Base-by-base conservation (phyloP, 2,329 filamentous ascomycete genomes). In the Cercospora beticola region DNA sequence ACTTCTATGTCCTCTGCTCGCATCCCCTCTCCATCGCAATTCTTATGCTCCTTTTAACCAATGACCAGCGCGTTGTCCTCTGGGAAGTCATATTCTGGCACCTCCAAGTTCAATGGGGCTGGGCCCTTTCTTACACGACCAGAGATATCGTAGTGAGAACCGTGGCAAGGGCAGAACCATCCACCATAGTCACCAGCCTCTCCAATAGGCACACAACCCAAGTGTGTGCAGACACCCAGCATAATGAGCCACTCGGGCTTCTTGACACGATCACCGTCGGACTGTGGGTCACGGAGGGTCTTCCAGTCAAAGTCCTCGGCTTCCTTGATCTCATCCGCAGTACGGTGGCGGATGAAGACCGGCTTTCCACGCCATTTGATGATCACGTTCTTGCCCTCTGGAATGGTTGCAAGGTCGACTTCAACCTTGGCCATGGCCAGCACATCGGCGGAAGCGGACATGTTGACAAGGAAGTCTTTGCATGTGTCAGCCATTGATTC, bases 281-380 rank as follows among this genome's bases (percentile, higher is more conserved):
- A 78, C 85, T 99, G 90, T 76, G 95, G 96, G 82, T 99, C 94
- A 84, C 95, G 90, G 78, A 99, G 88, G 74, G 87, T 82, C 78
- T 92, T 83, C 82, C 96, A 87, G 82, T 96, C 91, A 82, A 92
- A 88, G 80, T 90, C 88, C 85, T 97, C 93, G 82, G 95, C 95
- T 84, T 97, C 92, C 79, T 93, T 89, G 85, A 99, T 98, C 86
- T 99, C 95, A 79, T 87, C 86, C 78, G 89, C 84, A 77, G 95
- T 99, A 80, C 95, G 93, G 90, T 99, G 95, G 83, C 95, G 94
- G 89, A 99, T 93, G 87, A 99, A 99, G 82, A 99, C 93, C 82
- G 95, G 95, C 92, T 99, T 99, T 82, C 95, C 95, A 87, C 95
- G 92, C 95, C 95, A 99, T 87, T 99, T 99, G 88, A 99, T 97